These are phyloP conservation scores for Leptomonas seymouri DNA, from an alignment of 208 protist species.

Conservation along the genomic window DNA sequence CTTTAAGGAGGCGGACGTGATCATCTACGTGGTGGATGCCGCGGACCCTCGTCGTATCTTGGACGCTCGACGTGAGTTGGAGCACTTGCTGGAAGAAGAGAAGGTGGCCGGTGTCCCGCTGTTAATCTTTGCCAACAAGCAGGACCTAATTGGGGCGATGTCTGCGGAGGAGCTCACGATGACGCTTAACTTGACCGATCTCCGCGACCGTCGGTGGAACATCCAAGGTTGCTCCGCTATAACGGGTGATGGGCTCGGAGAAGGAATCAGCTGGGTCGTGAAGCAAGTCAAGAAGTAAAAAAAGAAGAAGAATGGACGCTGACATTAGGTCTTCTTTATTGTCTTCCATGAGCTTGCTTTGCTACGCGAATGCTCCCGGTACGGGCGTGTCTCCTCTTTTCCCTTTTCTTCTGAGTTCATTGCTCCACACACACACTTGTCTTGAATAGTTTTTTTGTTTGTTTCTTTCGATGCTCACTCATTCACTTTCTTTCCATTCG, in stretches of 20 bases:
- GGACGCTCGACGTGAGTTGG: conserved; percentile 91
- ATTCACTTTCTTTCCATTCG: too few relatives aligned
- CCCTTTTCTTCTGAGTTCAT: too few relatives aligned
- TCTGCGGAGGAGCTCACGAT: conserved; percentile 67
- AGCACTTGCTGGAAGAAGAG: conserved; percentile 93
- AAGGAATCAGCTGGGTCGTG: conserved; percentile 93
- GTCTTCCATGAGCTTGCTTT: not conserved
- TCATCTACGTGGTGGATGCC: conserved; percentile 96
- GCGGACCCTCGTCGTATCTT: conserved; percentile 87
- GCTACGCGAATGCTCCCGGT: not conserved
- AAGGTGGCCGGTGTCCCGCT: conserved; percentile 93
- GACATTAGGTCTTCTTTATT: not conserved
- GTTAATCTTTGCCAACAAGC: conserved; percentile 98
- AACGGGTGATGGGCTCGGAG: conserved; percentile 89
- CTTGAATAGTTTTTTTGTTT: too few relatives aligned
- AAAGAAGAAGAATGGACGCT: not conserved
- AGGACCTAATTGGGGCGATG: conserved; percentile 94
- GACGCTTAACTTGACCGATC: conserved; percentile 69
- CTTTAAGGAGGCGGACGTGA: conserved; percentile 92
- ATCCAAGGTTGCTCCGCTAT: conserved; percentile 95
- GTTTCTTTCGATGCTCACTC: too few relatives aligned
- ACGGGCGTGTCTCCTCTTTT: not conserved
- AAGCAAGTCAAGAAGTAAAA: conserved; percentile 57
- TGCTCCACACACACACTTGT: too few relatives aligned
- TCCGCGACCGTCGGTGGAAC: conserved; percentile 91